A percentile compares a stretch with the other conserved stretches of the same genome.
Conservation (phyloP, 2,329 filamentous ascomycete genomes). For the Trichoderma brevicompactum region DNA sequence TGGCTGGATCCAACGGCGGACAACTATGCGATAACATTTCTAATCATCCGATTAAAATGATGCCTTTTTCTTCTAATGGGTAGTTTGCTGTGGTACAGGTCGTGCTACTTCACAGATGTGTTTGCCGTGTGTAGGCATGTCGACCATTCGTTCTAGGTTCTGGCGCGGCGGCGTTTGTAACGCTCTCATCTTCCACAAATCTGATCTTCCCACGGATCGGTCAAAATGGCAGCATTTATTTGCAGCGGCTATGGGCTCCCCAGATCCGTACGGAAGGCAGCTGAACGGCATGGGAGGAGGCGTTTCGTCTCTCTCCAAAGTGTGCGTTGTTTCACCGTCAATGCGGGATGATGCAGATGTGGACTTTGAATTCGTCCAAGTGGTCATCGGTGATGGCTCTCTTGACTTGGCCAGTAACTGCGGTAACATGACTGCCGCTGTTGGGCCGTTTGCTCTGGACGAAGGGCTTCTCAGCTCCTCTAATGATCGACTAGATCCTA, state of each 20-base stretch:
- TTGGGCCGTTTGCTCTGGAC: slow-evolving; percentile 11
- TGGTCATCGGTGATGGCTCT: slow-evolving; percentile 7
- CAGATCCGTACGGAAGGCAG: slow-evolving; percentile 13
- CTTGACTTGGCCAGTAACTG: slow-evolving; percentile 10
- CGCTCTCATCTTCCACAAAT: slow-evolving; percentile 10
- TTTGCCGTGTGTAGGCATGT: not conserved
- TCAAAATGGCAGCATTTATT: slow-evolving; percentile 2
- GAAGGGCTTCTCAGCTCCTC: not conserved
- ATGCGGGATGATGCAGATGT: slow-evolving; percentile 3
- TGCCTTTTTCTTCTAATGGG: not conserved
- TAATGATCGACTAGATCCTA: not conserved
- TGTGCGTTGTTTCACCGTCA: slow-evolving; percentile 15
- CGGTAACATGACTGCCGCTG: slow-evolving; percentile 2
- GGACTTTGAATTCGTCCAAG: slow-evolving; percentile 6
- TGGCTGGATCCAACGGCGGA: no score
- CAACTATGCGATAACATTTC: not conserved
- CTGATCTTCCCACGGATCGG: slow-evolving; percentile 6
- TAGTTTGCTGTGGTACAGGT: not conserved
- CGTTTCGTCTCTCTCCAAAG: slow-evolving; percentile 8
- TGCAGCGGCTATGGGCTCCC: slow-evolving; percentile 9
- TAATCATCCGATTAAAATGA: not conserved
- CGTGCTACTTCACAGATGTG: not conserved
- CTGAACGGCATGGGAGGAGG: slow-evolving; percentile 14
- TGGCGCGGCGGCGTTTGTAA: slow-evolving; percentile 13
- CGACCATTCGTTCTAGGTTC: not conserved